phyloP scores from a whole-genome alignment of 108 stramenopile genomes.

The Stephanodiscus triporus region DNA sequence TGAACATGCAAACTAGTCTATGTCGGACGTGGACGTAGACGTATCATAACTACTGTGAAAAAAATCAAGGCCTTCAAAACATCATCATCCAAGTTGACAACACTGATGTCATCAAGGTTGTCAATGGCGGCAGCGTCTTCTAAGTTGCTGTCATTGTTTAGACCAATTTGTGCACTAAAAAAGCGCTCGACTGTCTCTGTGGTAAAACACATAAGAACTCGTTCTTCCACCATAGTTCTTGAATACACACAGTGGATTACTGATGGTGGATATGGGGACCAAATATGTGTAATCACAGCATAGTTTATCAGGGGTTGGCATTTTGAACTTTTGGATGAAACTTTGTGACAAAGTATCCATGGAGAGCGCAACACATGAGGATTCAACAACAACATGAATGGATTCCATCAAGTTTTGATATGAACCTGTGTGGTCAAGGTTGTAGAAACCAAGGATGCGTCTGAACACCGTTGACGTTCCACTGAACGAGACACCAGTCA shows the following conservation, averaged over 20 bases:
- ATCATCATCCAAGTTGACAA: no score
- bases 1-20: no score
- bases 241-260: not conserved
- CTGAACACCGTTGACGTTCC: not conserved
- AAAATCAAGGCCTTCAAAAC: no score
- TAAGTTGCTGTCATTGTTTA: no score
- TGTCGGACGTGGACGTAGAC: no score
- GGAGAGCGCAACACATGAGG: not conserved
- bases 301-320: not conserved
- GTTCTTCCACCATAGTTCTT: constrained; percentile 4
- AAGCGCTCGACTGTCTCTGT: not conserved
- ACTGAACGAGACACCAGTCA: not conserved
- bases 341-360: not conserved
- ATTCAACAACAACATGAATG: not conserved
- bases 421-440: not conserved
- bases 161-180: not conserved
- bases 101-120: no score
- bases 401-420: not conserved
- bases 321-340: not conserved
- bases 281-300: not conserved
- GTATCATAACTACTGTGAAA: no score
- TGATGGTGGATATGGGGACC: not conserved
- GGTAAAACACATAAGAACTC: not conserved
- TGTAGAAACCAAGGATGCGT: not conserved
- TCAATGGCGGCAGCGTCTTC: no score